Evolutionary conservation across 768 basidiomycete genomes (phyloP), one percentile per base, ranked within the genome.

Genomic region (Tephrocybe rancida): DNA sequence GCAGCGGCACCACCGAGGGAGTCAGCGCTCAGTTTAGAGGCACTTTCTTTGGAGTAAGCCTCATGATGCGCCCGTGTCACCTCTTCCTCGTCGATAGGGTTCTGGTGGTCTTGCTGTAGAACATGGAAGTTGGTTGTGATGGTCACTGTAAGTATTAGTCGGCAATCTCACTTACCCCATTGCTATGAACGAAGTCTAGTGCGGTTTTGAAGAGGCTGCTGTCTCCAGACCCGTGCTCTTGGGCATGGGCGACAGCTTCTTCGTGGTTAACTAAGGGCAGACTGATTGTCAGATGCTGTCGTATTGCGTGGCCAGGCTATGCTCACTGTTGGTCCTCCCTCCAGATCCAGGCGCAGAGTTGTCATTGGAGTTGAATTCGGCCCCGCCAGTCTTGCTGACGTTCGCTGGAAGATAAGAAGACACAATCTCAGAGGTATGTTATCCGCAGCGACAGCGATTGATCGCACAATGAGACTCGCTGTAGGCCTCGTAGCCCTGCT

Each of bases 1-100:
- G 92, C 92, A 18, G 92, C 92, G 22, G 92, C 92, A 54, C 86
- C 78, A 18, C 91, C 91, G 54, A 92, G 67, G 13, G 83, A 76
- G 25, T 75, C 70, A 2, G 91, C 88, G 55, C 74, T 77, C 62
- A 93, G 56, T n/a, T 65, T 70, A 21, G 73, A 64, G 0, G 80
- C 74, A 32, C 81, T 73, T 5, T 78, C 80, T 42, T 83, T 60
- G 7, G 75, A 64, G 63, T 92, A 92, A 2, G 81, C 88, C 61
- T 81, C 59, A 26, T 81, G 66, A 65, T 93, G 88, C 9, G 87
- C 83, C 18, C 73, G 60, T 32, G 77, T 75, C 25, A 89, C 83
- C 16, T 75, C 73, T 11, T 85, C 77, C 61, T 92, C 90, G 63
- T 93, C 80, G 24, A 92, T 57, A 32, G 88, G 85, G 24, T 81